phyloP scores from a whole-genome alignment of 805 yeast species.

The Yarrowia sp. region DNA sequence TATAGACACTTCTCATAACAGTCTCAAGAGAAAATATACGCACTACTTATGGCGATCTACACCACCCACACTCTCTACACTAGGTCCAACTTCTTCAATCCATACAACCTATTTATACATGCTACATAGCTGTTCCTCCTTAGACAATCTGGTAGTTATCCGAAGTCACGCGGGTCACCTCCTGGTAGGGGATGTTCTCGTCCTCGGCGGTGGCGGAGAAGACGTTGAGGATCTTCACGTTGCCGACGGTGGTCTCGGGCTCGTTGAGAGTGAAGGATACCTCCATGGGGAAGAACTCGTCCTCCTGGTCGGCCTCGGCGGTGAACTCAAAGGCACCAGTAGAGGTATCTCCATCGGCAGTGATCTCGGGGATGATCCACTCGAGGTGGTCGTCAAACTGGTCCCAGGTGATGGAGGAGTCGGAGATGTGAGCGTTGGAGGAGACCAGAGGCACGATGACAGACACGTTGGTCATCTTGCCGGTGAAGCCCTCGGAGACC shows the following conservation, averaged over 20 bases:
- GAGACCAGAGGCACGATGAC: slow-evolving; percentile 73
- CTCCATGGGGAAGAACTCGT: slow-evolving; percentile 86
- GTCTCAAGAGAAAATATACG: too few species aligned
- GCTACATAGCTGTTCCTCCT: slow-evolving; percentile 25
- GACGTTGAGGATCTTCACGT: slow-evolving; percentile 68
- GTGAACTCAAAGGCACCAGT: slow-evolving; percentile 82
- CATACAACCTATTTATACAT: slow-evolving; percentile 34
- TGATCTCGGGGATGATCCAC: slow-evolving; percentile 65
- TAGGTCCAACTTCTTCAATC: too few species aligned
- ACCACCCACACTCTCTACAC: too few species aligned
- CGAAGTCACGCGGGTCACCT: slow-evolving; percentile 51
- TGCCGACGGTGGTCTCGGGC: slow-evolving; percentile 61
- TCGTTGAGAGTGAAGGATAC: slow-evolving; percentile 62
- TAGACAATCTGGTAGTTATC: slow-evolving; percentile 52
- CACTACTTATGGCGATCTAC: too few species aligned
- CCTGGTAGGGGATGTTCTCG: slow-evolving; percentile 72
- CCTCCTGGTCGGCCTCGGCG: slow-evolving; percentile 78
- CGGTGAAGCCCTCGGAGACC: slow-evolving; percentile 58
- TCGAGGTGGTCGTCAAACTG: slow-evolving; percentile 73
- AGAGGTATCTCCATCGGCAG: slow-evolving; percentile 56
- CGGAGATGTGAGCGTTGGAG: slow-evolving; percentile 58
- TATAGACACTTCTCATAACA: too few species aligned
- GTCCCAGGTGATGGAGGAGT: slow-evolving; percentile 53
- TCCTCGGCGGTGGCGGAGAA: slow-evolving; percentile 57
- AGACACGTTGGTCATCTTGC: slow-evolving; percentile 59